Evolutionary conservation across 75 land plant genomes (phyloP).

Genomic region (Adiantum capillusveneris): DNA sequence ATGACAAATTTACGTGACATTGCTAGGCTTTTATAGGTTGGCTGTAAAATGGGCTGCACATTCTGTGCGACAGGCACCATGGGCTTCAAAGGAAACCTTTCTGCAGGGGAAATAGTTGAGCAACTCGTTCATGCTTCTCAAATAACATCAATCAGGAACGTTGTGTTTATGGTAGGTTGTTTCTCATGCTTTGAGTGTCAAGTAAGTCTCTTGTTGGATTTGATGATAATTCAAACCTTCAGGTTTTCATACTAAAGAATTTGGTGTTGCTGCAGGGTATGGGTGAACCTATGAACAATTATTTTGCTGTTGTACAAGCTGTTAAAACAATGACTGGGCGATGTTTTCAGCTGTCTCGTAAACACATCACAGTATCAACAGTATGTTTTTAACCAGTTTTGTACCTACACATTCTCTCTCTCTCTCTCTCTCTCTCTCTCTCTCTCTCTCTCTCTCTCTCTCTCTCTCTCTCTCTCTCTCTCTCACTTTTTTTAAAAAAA

Average conservation of each 20-base stretch:
- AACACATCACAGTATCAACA: constrained; percentile 86
- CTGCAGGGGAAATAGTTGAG: constrained; percentile 95
- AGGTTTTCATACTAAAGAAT: neutral
- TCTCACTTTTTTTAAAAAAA: no score
- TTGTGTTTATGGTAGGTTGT: constrained; percentile 95
- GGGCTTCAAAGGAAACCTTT: constrained; percentile 86
- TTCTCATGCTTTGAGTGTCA: neutral
- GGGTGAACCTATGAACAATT: constrained; percentile 99
- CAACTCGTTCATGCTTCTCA: constrained; percentile 88
- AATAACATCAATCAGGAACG: constrained; percentile 63
- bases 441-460: no score
- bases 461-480: no score
- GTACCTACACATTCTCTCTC: no score
- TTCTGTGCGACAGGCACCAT: constrained; percentile 97
- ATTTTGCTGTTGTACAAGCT: constrained; percentile 77
- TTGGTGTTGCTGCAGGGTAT: constrained; percentile 94
- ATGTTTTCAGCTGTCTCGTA: constrained; percentile 84
- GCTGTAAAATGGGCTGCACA: constrained; percentile 98
- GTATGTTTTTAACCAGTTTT: constrained; percentile 37
- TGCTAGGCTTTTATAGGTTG: constrained; percentile 78
- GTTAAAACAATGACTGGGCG: constrained; percentile 56
- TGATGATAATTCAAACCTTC: no score
- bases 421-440: no score
- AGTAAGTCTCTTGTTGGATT: no score
- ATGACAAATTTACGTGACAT: no score